A percentile compares a stretch with the other conserved stretches of the same genome.
phyloP scores from a whole-genome alignment of 106 monocot species.

The Phalaenopsis equestris region DNA sequence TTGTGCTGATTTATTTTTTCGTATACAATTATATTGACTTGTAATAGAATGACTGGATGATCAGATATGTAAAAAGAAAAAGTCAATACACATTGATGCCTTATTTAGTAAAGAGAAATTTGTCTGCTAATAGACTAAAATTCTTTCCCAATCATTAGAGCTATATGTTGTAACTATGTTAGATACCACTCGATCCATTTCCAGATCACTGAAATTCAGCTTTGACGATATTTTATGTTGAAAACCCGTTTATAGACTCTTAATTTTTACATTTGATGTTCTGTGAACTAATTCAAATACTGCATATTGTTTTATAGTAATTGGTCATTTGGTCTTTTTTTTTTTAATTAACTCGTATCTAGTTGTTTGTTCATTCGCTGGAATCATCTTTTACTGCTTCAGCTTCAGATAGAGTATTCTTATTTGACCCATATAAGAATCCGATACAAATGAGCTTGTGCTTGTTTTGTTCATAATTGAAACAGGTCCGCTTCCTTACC shows the following conservation, averaged over 20 bases:
- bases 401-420: not conserved
- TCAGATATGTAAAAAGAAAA: not conserved
- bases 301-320: not conserved
- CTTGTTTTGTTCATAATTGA: not conserved
- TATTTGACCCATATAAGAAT: not conserved
- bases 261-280: not conserved
- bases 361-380: not conserved
- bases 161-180: too few relatives aligned
- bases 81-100: not conserved
- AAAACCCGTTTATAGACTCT: not conserved
- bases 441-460: not conserved
- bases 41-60: not conserved
- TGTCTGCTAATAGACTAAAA: too few relatives aligned
- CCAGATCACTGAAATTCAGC: not conserved
- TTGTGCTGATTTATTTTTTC: too few relatives aligned
- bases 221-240: not conserved
- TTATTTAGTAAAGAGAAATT: too few relatives aligned
- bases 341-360: not conserved
- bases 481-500: slow-evolving; percentile 93
- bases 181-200: not conserved
- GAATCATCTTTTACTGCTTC: not conserved
- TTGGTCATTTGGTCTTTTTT: not conserved
- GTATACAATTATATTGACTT: not conserved
- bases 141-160: too few relatives aligned
- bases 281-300: not conserved